A percentile compares a stretch with the other conserved stretches of the same genome.
Conservation (phyloP, 78 protist genomes). For the Dictyostelium firmibasis region DNA sequence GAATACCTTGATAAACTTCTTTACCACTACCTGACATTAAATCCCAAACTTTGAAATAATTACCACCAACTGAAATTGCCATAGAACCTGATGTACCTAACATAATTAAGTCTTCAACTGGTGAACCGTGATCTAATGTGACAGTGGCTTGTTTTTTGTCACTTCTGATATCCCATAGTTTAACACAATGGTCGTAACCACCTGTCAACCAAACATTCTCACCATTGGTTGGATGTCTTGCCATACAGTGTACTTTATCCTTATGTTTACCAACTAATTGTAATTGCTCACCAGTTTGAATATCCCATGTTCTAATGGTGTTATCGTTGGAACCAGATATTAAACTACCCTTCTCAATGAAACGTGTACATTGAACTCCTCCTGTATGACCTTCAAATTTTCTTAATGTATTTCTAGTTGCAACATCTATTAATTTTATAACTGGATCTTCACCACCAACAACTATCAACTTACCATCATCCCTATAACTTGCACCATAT, state of each 20-base stretch:
- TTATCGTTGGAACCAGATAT: conserved; percentile 39
- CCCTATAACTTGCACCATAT: conserved; percentile 20
- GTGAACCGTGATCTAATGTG: conserved; percentile 50
- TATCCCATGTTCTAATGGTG: conserved; percentile 46
- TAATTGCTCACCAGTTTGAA: conserved; percentile 22
- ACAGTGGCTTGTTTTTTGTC: neutral
- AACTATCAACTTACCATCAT: conserved; percentile 17
- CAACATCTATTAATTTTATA: neutral
- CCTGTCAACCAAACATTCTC: conserved; percentile 31
- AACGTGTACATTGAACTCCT: conserved; percentile 6
- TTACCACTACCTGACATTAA: neutral
- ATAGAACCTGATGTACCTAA: neutral
- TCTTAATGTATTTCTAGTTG: neutral
- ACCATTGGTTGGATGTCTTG: neutral
- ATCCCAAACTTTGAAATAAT: conserved; percentile 45
- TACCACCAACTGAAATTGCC: conserved; percentile 46
- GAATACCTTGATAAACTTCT: neutral
- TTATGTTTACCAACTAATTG: conserved; percentile 19
- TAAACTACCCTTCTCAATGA: conserved; percentile 7
- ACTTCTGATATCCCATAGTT: conserved; percentile 47
- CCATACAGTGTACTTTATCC: conserved; percentile 34
- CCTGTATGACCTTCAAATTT: conserved; percentile 54
- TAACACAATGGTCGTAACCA: conserved; percentile 53
- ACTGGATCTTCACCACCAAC: conserved; percentile 41
- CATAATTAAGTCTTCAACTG: conserved; percentile 48